Evolutionary conservation across 352 stramenopile species (phyloP).

Genomic region (Pythium sukuiense): DNA sequence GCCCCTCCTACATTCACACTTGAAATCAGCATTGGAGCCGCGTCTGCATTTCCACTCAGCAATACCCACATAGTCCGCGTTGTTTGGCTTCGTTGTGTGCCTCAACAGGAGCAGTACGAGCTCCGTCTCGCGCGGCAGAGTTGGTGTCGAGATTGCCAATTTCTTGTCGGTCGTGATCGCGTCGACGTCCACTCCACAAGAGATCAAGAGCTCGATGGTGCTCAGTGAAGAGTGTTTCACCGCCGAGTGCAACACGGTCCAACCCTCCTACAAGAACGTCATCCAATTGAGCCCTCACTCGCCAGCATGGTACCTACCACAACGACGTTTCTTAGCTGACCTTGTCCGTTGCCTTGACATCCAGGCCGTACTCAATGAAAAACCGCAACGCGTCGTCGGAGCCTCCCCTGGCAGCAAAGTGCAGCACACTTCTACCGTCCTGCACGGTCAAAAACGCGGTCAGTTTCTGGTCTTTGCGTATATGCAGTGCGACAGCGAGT

Average conservation of each 20-base stretch:
- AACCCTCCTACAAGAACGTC: not conserved
- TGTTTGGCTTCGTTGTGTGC: not conserved
- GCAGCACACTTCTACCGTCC: not conserved
- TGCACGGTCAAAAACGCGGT: not conserved
- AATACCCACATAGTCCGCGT: not conserved
- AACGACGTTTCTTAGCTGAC: not conserved
- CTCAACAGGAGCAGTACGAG: not conserved
- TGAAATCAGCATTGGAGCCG: not conserved
- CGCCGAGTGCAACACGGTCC: not conserved
- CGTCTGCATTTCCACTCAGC: too few relatives aligned
- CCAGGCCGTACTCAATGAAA: not conserved
- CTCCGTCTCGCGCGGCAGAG: not conserved
- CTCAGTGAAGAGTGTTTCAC: not conserved
- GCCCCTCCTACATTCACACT: not conserved
- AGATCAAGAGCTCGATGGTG: not conserved
- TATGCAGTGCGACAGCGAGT: too few relatives aligned
- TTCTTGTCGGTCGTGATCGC: not conserved
- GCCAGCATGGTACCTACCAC: not conserved
- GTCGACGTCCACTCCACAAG: not conserved
- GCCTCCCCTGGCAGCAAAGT: not conserved
- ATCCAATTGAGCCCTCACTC: too few relatives aligned
- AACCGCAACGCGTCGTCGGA: not conserved
- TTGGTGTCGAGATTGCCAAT: not conserved
- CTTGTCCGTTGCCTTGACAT: not conserved
- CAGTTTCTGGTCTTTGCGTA: too few relatives aligned